Evolutionary conservation across 768 basidiomycete genomes (phyloP).

Genomic region (Naganishia friedmannii): DNA sequence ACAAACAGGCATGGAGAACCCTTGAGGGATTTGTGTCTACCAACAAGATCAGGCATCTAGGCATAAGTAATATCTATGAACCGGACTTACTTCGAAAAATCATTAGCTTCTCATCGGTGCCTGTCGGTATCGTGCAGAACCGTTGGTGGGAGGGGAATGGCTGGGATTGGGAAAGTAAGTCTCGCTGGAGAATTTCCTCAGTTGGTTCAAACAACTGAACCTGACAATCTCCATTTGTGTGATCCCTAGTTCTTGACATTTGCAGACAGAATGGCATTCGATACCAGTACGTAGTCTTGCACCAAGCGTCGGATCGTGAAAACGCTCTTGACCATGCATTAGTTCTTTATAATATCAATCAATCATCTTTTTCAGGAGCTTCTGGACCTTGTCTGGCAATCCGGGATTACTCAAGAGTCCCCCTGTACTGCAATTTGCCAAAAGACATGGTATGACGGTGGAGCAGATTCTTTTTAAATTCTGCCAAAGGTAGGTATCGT

Average conservation of each 20-base stretch:
- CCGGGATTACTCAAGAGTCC: conserved; percentile 62
- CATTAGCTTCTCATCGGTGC: conserved; percentile 57
- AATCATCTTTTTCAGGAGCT: conserved; percentile 55
- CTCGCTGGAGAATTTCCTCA: neutral
- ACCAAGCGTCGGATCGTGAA: neutral
- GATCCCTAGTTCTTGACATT: conserved; percentile 59
- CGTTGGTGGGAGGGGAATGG: conserved; percentile 73
- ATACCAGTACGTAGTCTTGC: conserved; percentile 61
- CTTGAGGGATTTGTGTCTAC: conserved; percentile 65
- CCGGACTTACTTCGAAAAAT: conserved; percentile 60
- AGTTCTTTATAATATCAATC: too few species aligned
- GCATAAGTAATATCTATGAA: conserved; percentile 76
- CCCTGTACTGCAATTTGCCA: conserved; percentile 56
- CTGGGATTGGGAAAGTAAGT: conserved; percentile 62
- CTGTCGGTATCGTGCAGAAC: conserved; percentile 65
- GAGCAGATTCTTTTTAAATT: conserved; percentile 69
- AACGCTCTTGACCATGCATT: neutral
- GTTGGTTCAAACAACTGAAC: neutral
- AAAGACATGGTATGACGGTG: conserved; percentile 59
- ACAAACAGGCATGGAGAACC: conserved; percentile 67
- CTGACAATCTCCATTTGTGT: neutral
- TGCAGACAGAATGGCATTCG: conserved; percentile 65
- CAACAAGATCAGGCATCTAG: conserved; percentile 56
- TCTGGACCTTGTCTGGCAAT: conserved; percentile 83
- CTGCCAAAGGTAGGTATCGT: conserved; percentile 56